A percentile compares a stretch with the other conserved stretches of the same genome.
Conservation (phyloP, 2,329 filamentous ascomycete genomes). For the Clonostachys rosea region DNA sequence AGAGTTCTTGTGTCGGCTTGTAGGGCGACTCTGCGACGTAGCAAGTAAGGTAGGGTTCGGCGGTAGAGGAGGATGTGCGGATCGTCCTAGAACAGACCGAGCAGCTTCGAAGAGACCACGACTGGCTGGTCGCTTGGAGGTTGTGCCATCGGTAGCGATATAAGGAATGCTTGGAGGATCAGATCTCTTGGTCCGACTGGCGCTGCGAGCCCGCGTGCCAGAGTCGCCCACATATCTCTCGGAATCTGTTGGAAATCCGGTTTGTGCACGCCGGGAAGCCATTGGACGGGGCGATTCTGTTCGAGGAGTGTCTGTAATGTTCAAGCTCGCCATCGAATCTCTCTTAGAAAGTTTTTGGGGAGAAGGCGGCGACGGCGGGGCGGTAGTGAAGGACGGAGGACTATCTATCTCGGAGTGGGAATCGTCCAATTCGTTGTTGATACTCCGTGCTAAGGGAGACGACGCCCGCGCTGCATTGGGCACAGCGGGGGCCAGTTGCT, state of each 20-base stretch:
- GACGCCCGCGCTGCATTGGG: too few species aligned
- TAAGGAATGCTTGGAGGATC: slow-evolving; percentile 20
- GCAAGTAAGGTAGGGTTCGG: background rate
- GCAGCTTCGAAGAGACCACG: slow-evolving; percentile 25
- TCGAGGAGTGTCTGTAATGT: too few species aligned
- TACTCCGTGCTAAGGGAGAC: too few species aligned
- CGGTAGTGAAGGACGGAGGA: slow-evolving; percentile 6
- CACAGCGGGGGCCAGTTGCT: too few species aligned
- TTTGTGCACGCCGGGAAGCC: too few species aligned
- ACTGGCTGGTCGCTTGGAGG: slow-evolving; percentile 13
- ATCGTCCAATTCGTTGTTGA: background rate
- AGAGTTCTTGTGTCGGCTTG: background rate
- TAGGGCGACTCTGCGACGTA: background rate
- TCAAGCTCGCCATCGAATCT: slow-evolving; percentile 2
- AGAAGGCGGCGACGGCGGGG: slow-evolving; percentile 15
- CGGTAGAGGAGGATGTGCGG: background rate
- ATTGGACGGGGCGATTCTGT: too few species aligned
- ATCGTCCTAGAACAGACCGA: slow-evolving; percentile 18
- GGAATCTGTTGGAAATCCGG: too few species aligned
- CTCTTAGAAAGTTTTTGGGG: slow-evolving; percentile 19
- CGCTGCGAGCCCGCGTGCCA: too few species aligned
- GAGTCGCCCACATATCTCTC: too few species aligned
- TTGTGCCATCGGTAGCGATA: slow-evolving; percentile 6
- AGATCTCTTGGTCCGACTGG: background rate
- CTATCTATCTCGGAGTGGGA: background rate